Conservation (phyloP, 306 rosid genomes). For the Gastrolobium bilobum region DNA sequence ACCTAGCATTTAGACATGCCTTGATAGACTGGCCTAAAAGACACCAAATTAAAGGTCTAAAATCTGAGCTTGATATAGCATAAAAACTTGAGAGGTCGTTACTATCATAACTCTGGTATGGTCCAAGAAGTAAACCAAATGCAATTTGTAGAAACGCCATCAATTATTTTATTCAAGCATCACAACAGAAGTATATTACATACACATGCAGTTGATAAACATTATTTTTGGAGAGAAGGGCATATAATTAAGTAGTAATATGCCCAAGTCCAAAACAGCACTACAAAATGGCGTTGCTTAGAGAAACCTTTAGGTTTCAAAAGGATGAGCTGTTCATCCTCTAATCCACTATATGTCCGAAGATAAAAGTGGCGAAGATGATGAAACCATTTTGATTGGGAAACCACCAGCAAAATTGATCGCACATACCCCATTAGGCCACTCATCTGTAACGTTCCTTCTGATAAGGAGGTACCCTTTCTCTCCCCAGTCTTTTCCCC, state of each 20-base stretch:
- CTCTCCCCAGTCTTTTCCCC: conserved; percentile 51
- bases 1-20: too few relatives aligned
- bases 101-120: neutral
- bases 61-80: too few relatives aligned
- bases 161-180: conserved; percentile 29
- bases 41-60: too few relatives aligned
- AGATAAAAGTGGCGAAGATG: conserved; percentile 3
- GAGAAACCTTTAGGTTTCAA: neutral
- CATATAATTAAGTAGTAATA: conserved; percentile 17
- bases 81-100: too few relatives aligned
- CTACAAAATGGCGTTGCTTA: neutral
- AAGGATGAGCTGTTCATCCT: neutral
- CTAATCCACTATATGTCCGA: conserved; percentile 21
- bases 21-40: too few relatives aligned
- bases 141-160: conserved; percentile 6
- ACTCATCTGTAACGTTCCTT: conserved; percentile 42
- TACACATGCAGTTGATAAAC: neutral
- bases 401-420: conserved; percentile 38
- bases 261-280: conserved; percentile 21
- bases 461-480: conserved; percentile 43
- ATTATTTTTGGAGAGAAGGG: conserved; percentile 14
- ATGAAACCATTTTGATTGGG: conserved; percentile 32
- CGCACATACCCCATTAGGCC: conserved; percentile 49
- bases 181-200: neutral
- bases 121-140: conserved; percentile 13